Conservation (phyloP, 352 stramenopile genomes). For the Phytophthora ohioensis region DNA sequence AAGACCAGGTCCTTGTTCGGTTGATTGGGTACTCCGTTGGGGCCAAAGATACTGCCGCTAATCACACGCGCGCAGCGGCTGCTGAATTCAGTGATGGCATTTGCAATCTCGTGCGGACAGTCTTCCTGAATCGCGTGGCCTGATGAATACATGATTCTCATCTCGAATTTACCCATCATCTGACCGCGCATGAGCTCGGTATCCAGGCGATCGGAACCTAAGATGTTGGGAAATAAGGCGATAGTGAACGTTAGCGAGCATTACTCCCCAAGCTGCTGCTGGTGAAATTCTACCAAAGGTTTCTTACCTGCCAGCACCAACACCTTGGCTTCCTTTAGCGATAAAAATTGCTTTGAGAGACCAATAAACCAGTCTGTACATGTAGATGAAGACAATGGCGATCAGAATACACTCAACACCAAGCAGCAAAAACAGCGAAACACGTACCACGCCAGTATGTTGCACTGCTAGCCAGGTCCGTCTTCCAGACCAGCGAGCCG, state of each 20-base stretch:
- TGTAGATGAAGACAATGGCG: background rate
- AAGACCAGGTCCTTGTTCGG: conserved; percentile 48
- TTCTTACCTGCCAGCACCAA: conserved; percentile 77
- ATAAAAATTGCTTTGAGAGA: conserved; percentile 88
- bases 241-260: background rate
- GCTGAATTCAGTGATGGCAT: conserved; percentile 74
- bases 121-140: conserved; percentile 92
- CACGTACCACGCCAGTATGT: conserved; percentile 78
- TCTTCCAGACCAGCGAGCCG: conserved; percentile 76
- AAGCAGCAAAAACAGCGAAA: background rate
- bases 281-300: background rate
- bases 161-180: conserved; percentile 94
- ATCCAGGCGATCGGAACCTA: conserved; percentile 84
- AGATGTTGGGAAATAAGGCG: background rate
- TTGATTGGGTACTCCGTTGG: conserved; percentile 38
- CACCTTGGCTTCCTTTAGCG: conserved; percentile 79
- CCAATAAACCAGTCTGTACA: conserved; percentile 82
- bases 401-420: conserved; percentile 2
- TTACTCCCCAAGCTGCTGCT: background rate
- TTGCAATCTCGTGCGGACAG: conserved; percentile 76
- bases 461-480: conserved; percentile 75
- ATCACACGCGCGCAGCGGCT: conserved; percentile 53
- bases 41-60: conserved; percentile 46
- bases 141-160: conserved; percentile 86
- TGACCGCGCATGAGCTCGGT: conserved; percentile 89